These are phyloP conservation scores for Basidiobolus meristosporus DNA, from an alignment of 371 early-diverging fungal genomes.

Conservation along the genomic window DNA sequence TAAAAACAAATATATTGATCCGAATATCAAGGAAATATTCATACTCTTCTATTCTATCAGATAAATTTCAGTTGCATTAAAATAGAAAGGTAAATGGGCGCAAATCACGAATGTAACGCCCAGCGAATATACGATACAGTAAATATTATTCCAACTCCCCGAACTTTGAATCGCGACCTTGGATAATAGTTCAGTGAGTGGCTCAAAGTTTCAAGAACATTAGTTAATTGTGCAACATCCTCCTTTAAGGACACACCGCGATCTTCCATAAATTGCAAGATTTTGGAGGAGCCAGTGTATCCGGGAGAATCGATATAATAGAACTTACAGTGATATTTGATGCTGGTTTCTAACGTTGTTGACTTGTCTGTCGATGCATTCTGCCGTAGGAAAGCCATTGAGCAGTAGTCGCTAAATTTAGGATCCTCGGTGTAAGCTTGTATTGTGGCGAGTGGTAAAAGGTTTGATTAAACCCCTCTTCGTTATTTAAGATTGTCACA, in stretches of 20 bases:
- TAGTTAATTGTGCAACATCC: slow-evolving; percentile 7
- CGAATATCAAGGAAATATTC: too few species aligned
- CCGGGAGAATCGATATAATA: slow-evolving; percentile 15
- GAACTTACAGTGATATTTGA: slow-evolving; percentile 17
- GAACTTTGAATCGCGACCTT: too few species aligned
- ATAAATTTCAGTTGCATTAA: too few species aligned
- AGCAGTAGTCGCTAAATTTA: slow-evolving; percentile 2
- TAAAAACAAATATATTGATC: too few species aligned
- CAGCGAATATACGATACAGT: too few species aligned
- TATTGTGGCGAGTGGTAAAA: slow-evolving; percentile 4
- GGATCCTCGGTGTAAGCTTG: slow-evolving; percentile 4
- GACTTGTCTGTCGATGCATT: slow-evolving; percentile 1
- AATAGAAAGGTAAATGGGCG: too few species aligned
- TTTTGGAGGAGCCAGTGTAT: slow-evolving; percentile 19
- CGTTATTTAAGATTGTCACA: slow-evolving; percentile 1
- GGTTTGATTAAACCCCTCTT: background rate
- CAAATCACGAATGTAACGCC: too few species aligned
- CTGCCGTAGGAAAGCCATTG: slow-evolving; percentile 1
- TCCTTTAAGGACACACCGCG: slow-evolving; percentile 9
- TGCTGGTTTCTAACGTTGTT: slow-evolving; percentile 10
- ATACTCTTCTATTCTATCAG: too few species aligned
- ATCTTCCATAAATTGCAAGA: slow-evolving; percentile 17
- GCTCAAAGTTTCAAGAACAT: slow-evolving; percentile 15
- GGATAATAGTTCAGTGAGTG: slow-evolving; percentile 5
- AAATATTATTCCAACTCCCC: too few species aligned